phyloP scores from a whole-genome alignment of 768 basidiomycete genomes.

The Filobasidium wieringae region DNA sequence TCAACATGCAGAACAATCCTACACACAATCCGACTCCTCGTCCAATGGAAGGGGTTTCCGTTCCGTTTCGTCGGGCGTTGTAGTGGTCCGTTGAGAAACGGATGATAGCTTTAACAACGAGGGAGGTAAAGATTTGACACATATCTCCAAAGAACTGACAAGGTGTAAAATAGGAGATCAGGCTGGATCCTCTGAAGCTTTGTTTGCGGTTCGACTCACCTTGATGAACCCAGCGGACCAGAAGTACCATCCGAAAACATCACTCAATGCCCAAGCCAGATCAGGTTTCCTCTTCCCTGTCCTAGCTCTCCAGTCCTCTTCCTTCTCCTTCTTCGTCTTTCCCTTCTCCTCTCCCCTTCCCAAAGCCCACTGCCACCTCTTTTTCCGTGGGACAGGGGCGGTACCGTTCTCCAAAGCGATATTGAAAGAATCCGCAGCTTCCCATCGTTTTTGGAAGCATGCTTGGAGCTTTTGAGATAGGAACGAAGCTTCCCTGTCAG shows the following conservation, averaged over 20 bases:
- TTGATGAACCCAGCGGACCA: conserved; percentile 44
- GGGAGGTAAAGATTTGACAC: conserved; percentile 35
- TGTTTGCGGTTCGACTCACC: background rate
- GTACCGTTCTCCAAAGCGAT: conserved; percentile 54
- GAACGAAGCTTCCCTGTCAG: conserved; percentile 48
- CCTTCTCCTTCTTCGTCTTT: conserved; percentile 38
- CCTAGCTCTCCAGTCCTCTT: conserved; percentile 23
- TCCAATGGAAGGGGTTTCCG: conserved; percentile 43
- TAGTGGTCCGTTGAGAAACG: conserved; percentile 12
- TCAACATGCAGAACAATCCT: conserved; percentile 55
- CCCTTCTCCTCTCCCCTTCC: conserved; percentile 34
- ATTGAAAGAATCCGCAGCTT: conserved; percentile 60
- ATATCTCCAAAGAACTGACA: conserved; percentile 37
- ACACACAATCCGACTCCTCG: conserved; percentile 65
- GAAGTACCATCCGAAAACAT: conserved; percentile 31
- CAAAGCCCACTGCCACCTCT: conserved; percentile 52
- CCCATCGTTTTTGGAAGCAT: conserved; percentile 53
- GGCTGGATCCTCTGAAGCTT: background rate
- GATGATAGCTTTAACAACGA: conserved; percentile 32
- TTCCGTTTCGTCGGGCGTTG: conserved; percentile 14
- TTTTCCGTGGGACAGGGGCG: conserved; percentile 47
- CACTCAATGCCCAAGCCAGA: conserved; percentile 33
- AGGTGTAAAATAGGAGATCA: background rate
- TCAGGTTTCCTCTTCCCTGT: conserved; percentile 32
- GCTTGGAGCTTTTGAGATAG: conserved; percentile 54